These are phyloP conservation scores for Penicillium sp. DNA, from an alignment of 2,329 filamentous ascomycete species.

Conservation along the genomic window DNA sequence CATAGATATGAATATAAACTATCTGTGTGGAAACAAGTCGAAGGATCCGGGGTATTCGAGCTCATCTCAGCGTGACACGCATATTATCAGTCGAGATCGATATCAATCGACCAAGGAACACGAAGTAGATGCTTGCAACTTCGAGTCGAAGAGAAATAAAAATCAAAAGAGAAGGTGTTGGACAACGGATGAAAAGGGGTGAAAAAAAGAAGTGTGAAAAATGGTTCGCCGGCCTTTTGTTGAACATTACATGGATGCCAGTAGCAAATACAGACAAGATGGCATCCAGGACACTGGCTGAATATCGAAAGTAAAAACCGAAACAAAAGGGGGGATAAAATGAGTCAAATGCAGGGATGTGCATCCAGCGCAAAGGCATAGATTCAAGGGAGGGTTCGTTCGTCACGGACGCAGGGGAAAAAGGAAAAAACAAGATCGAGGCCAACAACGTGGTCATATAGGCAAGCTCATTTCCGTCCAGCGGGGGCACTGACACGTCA, in stretches of 20 bases:
- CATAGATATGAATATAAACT: slow-evolving; percentile 10
- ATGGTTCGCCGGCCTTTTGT: not conserved
- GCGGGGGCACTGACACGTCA: slow-evolving; percentile 14
- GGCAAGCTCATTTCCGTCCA: slow-evolving; percentile 21
- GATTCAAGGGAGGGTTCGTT: slow-evolving; percentile 14
- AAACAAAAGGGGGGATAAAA: not conserved
- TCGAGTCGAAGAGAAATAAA: not conserved
- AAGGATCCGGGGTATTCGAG: slow-evolving; percentile 13
- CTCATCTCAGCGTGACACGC: slow-evolving; percentile 13
- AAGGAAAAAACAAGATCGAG: slow-evolving; percentile 11
- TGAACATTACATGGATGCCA: slow-evolving; percentile 5
- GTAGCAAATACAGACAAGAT: not conserved
- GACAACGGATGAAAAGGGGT: not conserved
- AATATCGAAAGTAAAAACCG: slow-evolving; percentile 4
- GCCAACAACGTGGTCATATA: slow-evolving; percentile 9
- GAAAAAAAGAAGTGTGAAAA: not conserved
- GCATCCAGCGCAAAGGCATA: slow-evolving; percentile 5
- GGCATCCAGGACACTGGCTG: slow-evolving; percentile 10
- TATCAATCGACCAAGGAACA: slow-evolving; percentile 5
- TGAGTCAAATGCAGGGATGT: not conserved
- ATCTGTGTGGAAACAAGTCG: slow-evolving; percentile 9
- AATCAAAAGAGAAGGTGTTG: not conserved
- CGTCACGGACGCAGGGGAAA: slow-evolving; percentile 18
- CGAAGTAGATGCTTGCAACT: slow-evolving; percentile 3
- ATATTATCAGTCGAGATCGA: slow-evolving; percentile 8